phyloP scores from a whole-genome alignment of 257 asterid genomes.

The Solanum virginianum region DNA sequence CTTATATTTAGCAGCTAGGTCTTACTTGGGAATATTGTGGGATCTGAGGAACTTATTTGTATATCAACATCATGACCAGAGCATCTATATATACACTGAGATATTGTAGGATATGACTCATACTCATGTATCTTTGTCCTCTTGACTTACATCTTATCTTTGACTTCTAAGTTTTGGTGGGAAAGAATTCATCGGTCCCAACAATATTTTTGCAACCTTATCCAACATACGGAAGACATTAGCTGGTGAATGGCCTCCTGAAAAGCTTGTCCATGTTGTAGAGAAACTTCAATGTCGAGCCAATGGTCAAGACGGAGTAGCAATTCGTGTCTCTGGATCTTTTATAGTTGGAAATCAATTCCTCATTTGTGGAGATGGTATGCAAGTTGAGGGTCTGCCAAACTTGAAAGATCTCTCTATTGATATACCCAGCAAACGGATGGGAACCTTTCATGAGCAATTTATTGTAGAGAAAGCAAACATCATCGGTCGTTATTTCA shows the following conservation, averaged over 20 bases:
- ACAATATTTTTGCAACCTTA: constrained; percentile 38
- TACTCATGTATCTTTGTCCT: not conserved
- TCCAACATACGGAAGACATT: constrained; percentile 66
- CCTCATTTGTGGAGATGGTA: constrained; percentile 91
- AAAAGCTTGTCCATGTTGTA: constrained; percentile 90
- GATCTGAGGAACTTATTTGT: not conserved
- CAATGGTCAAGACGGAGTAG: constrained; percentile 56
- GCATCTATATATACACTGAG: not conserved
- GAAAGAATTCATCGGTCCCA: constrained; percentile 54
- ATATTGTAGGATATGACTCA: not conserved
- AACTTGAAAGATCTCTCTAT: constrained; percentile 63
- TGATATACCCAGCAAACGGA: constrained; percentile 61
- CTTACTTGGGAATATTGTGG: not conserved
- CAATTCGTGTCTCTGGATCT: constrained; percentile 80
- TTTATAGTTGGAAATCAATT: constrained; percentile 85
- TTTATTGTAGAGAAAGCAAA: constrained; percentile 43
- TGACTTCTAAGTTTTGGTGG: constrained; percentile 49
- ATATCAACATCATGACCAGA: not conserved
- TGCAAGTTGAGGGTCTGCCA: constrained; percentile 86
- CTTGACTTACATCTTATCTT: constrained; percentile 5
- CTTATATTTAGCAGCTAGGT: not conserved
- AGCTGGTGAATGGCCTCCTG: constrained; percentile 92
- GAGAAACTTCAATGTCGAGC: constrained; percentile 93
- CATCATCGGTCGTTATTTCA: constrained; percentile 54
- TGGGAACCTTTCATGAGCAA: constrained; percentile 91